phyloP scores from a whole-genome alignment of 1,139 yeast genomes.

The Lodderomyces parapsilosis region DNA sequence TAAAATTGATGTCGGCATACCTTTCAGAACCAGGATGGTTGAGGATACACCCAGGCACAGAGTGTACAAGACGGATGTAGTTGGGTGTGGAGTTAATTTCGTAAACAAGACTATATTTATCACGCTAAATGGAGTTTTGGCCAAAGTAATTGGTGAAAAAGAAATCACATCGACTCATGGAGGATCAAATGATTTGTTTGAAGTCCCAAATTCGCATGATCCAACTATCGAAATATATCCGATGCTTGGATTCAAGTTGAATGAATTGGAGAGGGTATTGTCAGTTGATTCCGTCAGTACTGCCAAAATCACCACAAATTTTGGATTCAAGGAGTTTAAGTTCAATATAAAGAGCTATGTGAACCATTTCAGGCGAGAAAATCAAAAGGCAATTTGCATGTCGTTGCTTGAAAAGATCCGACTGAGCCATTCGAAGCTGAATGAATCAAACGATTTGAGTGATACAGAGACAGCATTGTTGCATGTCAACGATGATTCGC shows the following conservation, averaged over 20 bases:
- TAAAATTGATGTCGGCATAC: slow-evolving; percentile 36
- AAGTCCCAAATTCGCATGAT: slow-evolving; percentile 14
- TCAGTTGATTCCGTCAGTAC: slow-evolving; percentile 8
- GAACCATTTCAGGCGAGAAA: slow-evolving; percentile 35
- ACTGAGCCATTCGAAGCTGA: slow-evolving; percentile 2
- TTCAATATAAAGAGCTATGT: slow-evolving; percentile 74
- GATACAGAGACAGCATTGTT: slow-evolving; percentile 23
- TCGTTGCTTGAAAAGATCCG: slow-evolving; percentile 13
- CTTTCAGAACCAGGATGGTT: slow-evolving; percentile 27
- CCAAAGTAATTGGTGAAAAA: slow-evolving; percentile 30
- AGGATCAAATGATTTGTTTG: slow-evolving; percentile 29
- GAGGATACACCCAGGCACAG: slow-evolving; percentile 15
- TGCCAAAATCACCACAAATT: slow-evolving; percentile 55
- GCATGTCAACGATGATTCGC: slow-evolving; percentile 27
- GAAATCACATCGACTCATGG: slow-evolving; percentile 29
- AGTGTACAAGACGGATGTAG: slow-evolving; percentile 47
- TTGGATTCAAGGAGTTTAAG: slow-evolving; percentile 66
- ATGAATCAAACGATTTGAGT: not conserved
- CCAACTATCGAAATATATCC: slow-evolving; percentile 33
- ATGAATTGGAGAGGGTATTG: slow-evolving; percentile 19
- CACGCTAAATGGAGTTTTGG: slow-evolving; percentile 76
- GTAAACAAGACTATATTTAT: slow-evolving; percentile 62
- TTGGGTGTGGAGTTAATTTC: slow-evolving; percentile 86
- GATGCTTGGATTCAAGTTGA: slow-evolving; percentile 40
- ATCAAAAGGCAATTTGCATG: slow-evolving; percentile 17